Evolutionary conservation across 768 basidiomycete genomes (phyloP), one percentile per base, ranked within the genome.

Genomic region (Trametopsis cervina): DNA sequence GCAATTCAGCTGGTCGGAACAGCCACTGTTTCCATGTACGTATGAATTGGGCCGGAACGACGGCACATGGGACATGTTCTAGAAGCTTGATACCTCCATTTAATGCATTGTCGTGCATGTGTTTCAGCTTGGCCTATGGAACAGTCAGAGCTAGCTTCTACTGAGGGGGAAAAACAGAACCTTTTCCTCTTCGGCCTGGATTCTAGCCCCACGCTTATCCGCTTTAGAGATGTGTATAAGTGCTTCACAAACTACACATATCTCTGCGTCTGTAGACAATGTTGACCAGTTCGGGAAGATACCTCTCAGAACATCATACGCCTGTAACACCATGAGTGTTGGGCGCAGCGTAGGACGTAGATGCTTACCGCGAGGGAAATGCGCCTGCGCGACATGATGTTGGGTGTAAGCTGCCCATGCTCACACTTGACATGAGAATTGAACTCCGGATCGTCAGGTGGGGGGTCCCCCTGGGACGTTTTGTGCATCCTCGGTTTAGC

Each of bases 141-240:
- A 25, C 22, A 44, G 21, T 18, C 46, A 17, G 18, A 20, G n/a
- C 5, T 27, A 23, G 46, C 17, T 20, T 40, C 27, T n/a, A 13
- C n/a, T 29, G 23, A 25, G 22, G 13, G 4, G 15, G 1, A 10
- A 18, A 6, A 20, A 10, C 42, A 47, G 23, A 46, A 83, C 89
- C 80, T 87, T 89, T 66, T 90, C 89, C 17, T 84, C 80, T 59
- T 89, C 89, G 21, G 83, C 84, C 47, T 71, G 75, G 60, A 73
- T 81, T 35, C 83, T 79, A 36, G 74, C 53, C 53, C 78, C 81
- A 35, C 72, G 75, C 56, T 76, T 84, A 51, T 79, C 81, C 57
- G 80, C 80, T 57, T 73, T 77, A 5, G 76, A 79, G 26, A 68
- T 71, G 42, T 78, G 73, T 17, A 76, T 66, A 10, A 70, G 61